Percentiles rank a stretch among this genome's conserved stretches.
Conservation (phyloP, 192 early-diverging fungal genomes). For the Allomyces javanicus region DNA sequence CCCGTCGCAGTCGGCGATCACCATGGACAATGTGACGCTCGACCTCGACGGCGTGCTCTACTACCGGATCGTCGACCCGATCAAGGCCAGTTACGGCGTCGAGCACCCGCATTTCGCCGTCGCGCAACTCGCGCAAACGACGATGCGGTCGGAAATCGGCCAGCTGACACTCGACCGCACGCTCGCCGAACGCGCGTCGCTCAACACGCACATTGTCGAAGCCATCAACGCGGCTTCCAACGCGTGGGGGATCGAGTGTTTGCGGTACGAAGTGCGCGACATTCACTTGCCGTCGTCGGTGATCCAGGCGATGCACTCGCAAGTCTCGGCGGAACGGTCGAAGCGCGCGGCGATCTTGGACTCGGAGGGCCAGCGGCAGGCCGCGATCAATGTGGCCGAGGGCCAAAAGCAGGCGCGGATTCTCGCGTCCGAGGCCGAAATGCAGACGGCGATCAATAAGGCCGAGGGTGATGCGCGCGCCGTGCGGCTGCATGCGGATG, state of each 20-base stretch:
- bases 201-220: slow-evolving; percentile 85
- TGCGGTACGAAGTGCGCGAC: slow-evolving; percentile 90
- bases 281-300: slow-evolving; percentile 90
- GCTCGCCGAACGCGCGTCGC: slow-evolving; percentile 73
- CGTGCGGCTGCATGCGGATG: slow-evolving; percentile 61
- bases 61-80: slow-evolving; percentile 28
- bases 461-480: slow-evolving; percentile 78
- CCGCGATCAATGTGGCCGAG: slow-evolving; percentile 93
- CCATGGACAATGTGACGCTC: slow-evolving; percentile 79
- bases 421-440: slow-evolving; percentile 81
- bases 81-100: slow-evolving; percentile 70
- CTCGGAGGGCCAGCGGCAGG: slow-evolving; percentile 62
- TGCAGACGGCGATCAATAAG: slow-evolving; percentile 70
- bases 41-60: slow-evolving; percentile 93
- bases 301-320: slow-evolving; percentile 91
- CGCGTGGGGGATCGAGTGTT: slow-evolving; percentile 89
- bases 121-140: slow-evolving; percentile 90
- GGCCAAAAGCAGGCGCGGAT: slow-evolving; percentile 79
- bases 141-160: slow-evolving; percentile 97
- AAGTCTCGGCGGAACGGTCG: slow-evolving; percentile 85
- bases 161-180: slow-evolving; percentile 94
- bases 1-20: slow-evolving; percentile 1
- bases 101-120: slow-evolving; percentile 89
- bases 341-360: slow-evolving; percentile 91
- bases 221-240: slow-evolving; percentile 82